These are phyloP conservation scores for Eucommia ulmoides DNA, from an alignment of 257 asterid genomes.

Conservation along the genomic window DNA sequence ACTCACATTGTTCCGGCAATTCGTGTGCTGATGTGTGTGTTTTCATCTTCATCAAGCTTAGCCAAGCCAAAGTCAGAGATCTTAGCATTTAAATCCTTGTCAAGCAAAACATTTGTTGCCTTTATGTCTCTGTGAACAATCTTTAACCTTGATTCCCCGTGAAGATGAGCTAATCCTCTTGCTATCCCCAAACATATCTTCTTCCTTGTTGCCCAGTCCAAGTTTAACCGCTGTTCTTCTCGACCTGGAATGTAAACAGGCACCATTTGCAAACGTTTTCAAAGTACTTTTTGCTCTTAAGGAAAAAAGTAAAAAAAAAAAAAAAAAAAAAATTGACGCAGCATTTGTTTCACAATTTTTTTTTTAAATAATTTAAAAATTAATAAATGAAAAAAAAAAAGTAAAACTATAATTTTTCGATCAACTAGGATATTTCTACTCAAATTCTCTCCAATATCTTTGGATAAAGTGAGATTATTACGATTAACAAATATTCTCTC, in stretches of 20 bases:
- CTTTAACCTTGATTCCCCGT: slow-evolving; percentile 35
- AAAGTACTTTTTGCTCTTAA: too few relatives aligned
- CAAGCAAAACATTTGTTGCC: slow-evolving; percentile 32
- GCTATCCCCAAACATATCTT: slow-evolving; percentile 32
- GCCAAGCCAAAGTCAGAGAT: slow-evolving; percentile 42
- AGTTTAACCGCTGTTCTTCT: slow-evolving; percentile 18
- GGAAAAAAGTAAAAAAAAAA: too few relatives aligned
- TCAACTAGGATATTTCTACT: too few relatives aligned
- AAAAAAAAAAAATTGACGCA: too few relatives aligned
- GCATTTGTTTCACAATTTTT: too few relatives aligned
- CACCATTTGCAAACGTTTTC: too few relatives aligned
- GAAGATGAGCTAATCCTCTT: slow-evolving; percentile 34
- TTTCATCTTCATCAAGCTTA: slow-evolving; percentile 35
- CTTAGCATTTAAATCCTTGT: slow-evolving; percentile 31
- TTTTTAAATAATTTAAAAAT: too few relatives aligned
- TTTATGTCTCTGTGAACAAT: slow-evolving; percentile 36
- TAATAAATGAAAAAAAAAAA: too few relatives aligned
- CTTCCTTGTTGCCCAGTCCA: slow-evolving; percentile 29
- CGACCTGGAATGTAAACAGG: slow-evolving; percentile 13
- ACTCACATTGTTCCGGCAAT: slow-evolving; percentile 37
- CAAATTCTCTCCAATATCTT: too few relatives aligned
- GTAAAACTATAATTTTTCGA: too few relatives aligned
- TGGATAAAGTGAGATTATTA: too few relatives aligned
- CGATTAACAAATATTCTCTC: too few relatives aligned
- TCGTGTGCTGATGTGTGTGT: slow-evolving; percentile 41